phyloP scores from a whole-genome alignment of 495 filamentous ascomycete genomes.

The Aspergillus kassunensis region DNA sequence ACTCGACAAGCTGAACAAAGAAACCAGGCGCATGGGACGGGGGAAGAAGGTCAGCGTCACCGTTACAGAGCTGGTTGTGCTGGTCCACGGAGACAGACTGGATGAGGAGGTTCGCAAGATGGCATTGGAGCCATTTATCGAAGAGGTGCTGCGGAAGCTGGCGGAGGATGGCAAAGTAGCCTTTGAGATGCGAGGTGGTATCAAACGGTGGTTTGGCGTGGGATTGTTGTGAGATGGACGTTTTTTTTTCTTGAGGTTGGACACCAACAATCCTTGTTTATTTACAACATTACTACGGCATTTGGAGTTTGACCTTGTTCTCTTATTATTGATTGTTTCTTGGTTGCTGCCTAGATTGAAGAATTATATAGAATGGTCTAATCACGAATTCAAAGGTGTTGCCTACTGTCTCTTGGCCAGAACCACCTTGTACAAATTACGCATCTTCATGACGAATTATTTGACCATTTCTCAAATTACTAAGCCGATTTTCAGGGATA shows the following conservation, averaged over 20 bases:
- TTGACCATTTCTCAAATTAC: too few relatives aligned
- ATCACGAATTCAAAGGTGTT: background rate
- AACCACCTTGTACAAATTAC: too few relatives aligned
- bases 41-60: slow-evolving; percentile 30
- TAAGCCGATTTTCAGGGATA: too few relatives aligned
- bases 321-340: background rate
- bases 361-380: background rate
- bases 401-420: background rate
- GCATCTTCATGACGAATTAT: too few relatives aligned
- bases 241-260: background rate
- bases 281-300: too few relatives aligned
- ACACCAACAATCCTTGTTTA: too few relatives aligned
- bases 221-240: background rate
- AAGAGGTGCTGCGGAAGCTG: slow-evolving; percentile 46
- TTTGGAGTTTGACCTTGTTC: background rate
- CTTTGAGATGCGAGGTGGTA: slow-evolving; percentile 35
- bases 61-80: slow-evolving; percentile 32
- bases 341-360: background rate
- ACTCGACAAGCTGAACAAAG: slow-evolving; percentile 10
- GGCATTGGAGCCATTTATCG: slow-evolving; percentile 45
- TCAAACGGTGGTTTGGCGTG: slow-evolving; percentile 42
- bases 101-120: slow-evolving; percentile 21
- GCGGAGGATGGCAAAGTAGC: slow-evolving; percentile 46
- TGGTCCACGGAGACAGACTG: slow-evolving; percentile 33
- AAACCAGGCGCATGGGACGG: slow-evolving; percentile 4